A percentile compares a stretch with the other conserved stretches of the same genome.
Conservation (phyloP, 306 rosid species). For the Ceratonia siliqua region DNA sequence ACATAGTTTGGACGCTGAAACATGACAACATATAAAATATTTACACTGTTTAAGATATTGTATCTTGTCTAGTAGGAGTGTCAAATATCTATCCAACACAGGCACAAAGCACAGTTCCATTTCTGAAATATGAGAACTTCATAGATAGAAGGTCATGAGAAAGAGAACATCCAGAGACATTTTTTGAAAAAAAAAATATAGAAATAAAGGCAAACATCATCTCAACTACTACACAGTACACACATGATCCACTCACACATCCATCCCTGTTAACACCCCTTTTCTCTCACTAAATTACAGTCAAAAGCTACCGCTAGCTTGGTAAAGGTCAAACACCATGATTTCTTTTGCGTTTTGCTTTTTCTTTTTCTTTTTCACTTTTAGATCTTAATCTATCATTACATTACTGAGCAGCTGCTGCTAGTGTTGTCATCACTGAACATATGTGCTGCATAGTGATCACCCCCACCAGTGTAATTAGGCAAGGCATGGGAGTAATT, state of each 20-base stretch:
- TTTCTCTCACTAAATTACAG: slow-evolving; percentile 38
- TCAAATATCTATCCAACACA: no score
- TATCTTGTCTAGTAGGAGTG: no score
- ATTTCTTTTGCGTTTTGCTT: not conserved
- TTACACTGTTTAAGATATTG: no score
- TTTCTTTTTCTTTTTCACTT: not conserved
- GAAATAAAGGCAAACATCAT: slow-evolving; percentile 31
- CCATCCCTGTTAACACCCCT: slow-evolving; percentile 29
- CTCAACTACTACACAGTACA: slow-evolving; percentile 35
- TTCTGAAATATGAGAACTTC: no score
- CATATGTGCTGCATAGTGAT: slow-evolving; percentile 69
- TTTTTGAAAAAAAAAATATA: no score
- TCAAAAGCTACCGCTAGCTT: slow-evolving; percentile 43
- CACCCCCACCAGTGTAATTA: slow-evolving; percentile 28
- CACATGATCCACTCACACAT: slow-evolving; percentile 29
- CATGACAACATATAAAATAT: no score
- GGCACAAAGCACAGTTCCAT: no score
- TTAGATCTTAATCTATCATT: slow-evolving; percentile 37
- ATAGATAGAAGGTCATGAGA: not conserved
- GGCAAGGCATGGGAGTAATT: slow-evolving; percentile 43
- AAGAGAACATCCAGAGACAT: slow-evolving; percentile 12
- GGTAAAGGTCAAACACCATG: slow-evolving; percentile 41
- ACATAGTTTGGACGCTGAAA: no score
- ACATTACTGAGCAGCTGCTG: slow-evolving; percentile 83
- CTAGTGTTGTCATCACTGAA: slow-evolving; percentile 76